Base-by-base conservation (phyloP, 352 stramenopile genomes). In the Globisporangium ultimum region DNA sequence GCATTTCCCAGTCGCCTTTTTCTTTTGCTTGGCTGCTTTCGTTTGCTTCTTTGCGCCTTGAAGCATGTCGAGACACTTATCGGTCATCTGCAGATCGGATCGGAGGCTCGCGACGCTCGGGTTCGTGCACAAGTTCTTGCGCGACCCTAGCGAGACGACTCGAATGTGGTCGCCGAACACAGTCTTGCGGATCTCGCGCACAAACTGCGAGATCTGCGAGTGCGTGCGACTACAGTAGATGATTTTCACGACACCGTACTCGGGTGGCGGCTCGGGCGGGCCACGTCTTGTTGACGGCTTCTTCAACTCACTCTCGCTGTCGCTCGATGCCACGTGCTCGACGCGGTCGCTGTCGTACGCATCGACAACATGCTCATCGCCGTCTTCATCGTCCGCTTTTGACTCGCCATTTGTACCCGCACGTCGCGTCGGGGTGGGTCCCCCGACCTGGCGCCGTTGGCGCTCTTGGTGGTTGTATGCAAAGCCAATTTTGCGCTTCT, bases 171-270 rank as follows among this genome's bases (percentile, higher is more conserved):
- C 63, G 0, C 71, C 70, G 60, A 95, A 96, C 17, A 21, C 60
- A 1, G 87, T 96, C 49, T 95, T 93, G 32, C 84, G 78, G 55
- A 96, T 95, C 60, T 96, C 88, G 48, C 83, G 70, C 40, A 96
- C 78, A 47, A 96, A 96, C 53, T 96, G 88, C 24, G 86, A 91
- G 50, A 96, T 91, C 58, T 96, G 88, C 17, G 88, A 96, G 61
- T 96, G 88, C 24, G 88, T 96, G 21, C 88, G 87, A 74, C 88
- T 96, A 70, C 88, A 96, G 55, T 95, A 96, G 41, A 96, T 93
- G 56, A 96, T 92, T 69, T 96, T 93, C 47, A 78, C 55, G 10
- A 91, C 67, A 0, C 75, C 73, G 58, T 80, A 83, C 0, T 73
- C 48, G 1, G 54, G 50, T 11, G 61, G 71, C 49, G 59, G 74